Evolutionary conservation across 768 basidiomycete genomes (phyloP), one percentile per base, ranked within the genome.

Genomic region (Termitomyces sp.): DNA sequence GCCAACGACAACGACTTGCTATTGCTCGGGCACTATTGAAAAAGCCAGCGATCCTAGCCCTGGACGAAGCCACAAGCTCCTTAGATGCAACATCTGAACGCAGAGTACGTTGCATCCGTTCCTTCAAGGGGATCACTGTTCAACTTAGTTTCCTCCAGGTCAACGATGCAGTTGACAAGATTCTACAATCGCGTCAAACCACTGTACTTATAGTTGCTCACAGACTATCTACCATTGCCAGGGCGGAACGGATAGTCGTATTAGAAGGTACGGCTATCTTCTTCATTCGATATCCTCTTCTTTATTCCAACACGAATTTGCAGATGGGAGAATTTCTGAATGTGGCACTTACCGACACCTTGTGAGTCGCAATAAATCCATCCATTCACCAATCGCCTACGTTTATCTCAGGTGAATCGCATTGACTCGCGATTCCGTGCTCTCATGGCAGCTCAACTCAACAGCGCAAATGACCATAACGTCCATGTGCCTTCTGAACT

Each of bases 191-290:
- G 44, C 75, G 87, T 46, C 82, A 89, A 60, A 94, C 92, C 34
- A 95, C 93, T 2, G 94, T 93, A 64, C 68, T 94, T 26, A 87
- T 95, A 55, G 92, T 95, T 20, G 94, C 94, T 0, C 94, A 97
- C 71, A 79, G 94, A 50, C 68, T 97, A 54, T 93, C 91, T 24
- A 94, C 94, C 3, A 93, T 97, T 55, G 91, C 94, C 4, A 76
- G 93, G 54, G 92, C 94, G 1, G 92, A 94, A 67, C 79, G 90
- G 41, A 91, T 97, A 46, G 90, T 92, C 6, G 93, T 97, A 20
- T 78, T 97, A 20, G 93, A 97, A 74, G 87, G 87, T 87, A 47
- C n/a, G 72, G 63, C 10, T 27, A 53, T 14, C 13, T 2, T 24
- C 56, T 31, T 32, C 46, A 43, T 51, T 22, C 13, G 14, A 26